These are phyloP conservation scores for Tetrapisispora taiwanensis DNA, from an alignment of 805 yeast species.

Conservation along the genomic window DNA sequence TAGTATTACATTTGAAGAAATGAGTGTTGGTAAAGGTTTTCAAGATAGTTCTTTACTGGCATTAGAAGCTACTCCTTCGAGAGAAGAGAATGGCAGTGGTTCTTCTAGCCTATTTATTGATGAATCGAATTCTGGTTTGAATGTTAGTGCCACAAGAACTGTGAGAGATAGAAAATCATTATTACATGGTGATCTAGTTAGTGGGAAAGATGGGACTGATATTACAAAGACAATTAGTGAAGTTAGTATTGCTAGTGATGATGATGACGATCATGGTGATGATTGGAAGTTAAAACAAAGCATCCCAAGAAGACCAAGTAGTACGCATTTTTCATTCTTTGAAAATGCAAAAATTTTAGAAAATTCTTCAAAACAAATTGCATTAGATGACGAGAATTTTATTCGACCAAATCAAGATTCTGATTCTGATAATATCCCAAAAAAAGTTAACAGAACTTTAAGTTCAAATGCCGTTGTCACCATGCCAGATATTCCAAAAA, in stretches of 20 bases:
- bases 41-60: slow-evolving; percentile 14
- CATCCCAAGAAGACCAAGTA: slow-evolving; percentile 4
- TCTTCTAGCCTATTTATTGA: slow-evolving; percentile 11
- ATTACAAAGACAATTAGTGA: slow-evolving; percentile 1
- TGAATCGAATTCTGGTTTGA: background rate
- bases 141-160: background rate
- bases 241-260: background rate
- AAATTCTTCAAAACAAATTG: slow-evolving; percentile 22
- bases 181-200: background rate
- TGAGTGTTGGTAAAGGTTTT: slow-evolving; percentile 4
- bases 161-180: background rate
- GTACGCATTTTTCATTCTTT: slow-evolving; percentile 26
- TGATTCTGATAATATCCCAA: background rate
- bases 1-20: background rate
- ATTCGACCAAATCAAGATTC: slow-evolving; percentile 12
- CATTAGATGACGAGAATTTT: slow-evolving; percentile 20
- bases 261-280: slow-evolving; percentile 3
- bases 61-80: slow-evolving; percentile 21
- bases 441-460: slow-evolving; percentile 10
- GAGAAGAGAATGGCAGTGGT: slow-evolving; percentile 14
- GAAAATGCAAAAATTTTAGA: slow-evolving; percentile 26
- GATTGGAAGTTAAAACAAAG: background rate
- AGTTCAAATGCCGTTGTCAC: slow-evolving; percentile 20
- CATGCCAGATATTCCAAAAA: slow-evolving; percentile 14
- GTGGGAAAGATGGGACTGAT: background rate